phyloP scores from a whole-genome alignment of 208 protist species.

The Acanthamoeba triangularis region DNA sequence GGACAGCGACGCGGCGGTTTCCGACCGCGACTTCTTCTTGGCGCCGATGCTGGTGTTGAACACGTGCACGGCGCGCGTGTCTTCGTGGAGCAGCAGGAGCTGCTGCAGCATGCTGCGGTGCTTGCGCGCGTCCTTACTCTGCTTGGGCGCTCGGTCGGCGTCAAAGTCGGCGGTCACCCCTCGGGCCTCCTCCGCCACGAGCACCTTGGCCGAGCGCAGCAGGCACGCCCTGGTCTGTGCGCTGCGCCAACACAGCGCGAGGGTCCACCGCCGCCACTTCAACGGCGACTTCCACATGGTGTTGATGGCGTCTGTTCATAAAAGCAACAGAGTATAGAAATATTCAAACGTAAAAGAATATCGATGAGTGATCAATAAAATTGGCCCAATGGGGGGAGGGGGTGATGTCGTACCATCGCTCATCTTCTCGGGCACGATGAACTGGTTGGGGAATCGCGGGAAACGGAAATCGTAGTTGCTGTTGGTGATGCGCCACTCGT shows the following conservation, averaged over 20 bases:
- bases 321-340: too few relatives aligned
- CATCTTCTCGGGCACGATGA: not conserved
- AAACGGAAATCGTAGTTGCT: conserved; percentile 1
- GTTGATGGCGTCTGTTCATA: not conserved
- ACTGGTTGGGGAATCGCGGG: not conserved
- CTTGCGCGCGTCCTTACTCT: not conserved
- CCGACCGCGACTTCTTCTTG: not conserved
- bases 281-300: not conserved
- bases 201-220: not conserved
- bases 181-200: not conserved
- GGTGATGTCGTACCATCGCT: not conserved
- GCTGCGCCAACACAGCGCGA: conserved; percentile 2
- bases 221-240: not conserved
- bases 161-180: not conserved
- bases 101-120: conserved; percentile 40
- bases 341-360: too few relatives aligned
- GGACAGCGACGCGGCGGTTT: not conserved
- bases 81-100: not conserved
- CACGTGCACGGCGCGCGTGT: not conserved
- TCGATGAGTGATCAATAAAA: not conserved
- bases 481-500: not conserved
- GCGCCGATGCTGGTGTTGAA: not conserved
- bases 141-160: not conserved
- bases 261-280: not conserved
- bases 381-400: not conserved